A percentile compares a stretch with the other conserved stretches of the same genome.
Evolutionary conservation across 1,284 basidiomycete species (phyloP).

Genomic region (Hymenochaete sp.): DNA sequence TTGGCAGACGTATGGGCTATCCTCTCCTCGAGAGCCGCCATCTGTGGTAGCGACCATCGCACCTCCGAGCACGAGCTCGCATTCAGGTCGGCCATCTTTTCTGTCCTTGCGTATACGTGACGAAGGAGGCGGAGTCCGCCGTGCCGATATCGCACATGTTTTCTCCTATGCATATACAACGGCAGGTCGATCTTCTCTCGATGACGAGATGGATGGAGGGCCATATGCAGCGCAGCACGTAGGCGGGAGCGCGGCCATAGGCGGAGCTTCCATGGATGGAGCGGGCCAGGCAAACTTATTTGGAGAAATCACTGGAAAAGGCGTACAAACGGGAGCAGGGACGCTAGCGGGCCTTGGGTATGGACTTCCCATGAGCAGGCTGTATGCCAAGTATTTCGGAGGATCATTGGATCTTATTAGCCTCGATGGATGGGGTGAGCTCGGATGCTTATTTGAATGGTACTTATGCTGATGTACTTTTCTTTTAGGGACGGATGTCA

Average conservation of each 20-base stretch:
- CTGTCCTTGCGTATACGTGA: slow-evolving; percentile 77
- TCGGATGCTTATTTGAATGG: background rate
- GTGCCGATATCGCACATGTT: slow-evolving; percentile 65
- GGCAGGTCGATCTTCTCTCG: slow-evolving; percentile 32
- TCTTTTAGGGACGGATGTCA: slow-evolving; percentile 60
- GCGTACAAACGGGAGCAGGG: slow-evolving; percentile 64
- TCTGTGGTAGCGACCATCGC: slow-evolving; percentile 70
- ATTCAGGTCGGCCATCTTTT: slow-evolving; percentile 35
- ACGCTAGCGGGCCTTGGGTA: slow-evolving; percentile 80
- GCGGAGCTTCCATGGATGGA: slow-evolving; percentile 27
- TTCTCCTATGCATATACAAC: slow-evolving; percentile 92
- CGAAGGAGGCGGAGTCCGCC: slow-evolving; percentile 77
- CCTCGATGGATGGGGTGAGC: slow-evolving; percentile 72
- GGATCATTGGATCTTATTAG: slow-evolving; percentile 70
- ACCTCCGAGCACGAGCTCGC: slow-evolving; percentile 36
- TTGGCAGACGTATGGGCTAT: slow-evolving; percentile 33
- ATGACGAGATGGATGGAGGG: slow-evolving; percentile 46
- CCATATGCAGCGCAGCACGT: slow-evolving; percentile 68
- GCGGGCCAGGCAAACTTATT: slow-evolving; percentile 54
- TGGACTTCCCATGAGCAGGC: slow-evolving; percentile 75
- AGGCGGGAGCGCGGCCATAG: slow-evolving; percentile 58
- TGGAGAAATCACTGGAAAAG: slow-evolving; percentile 66
- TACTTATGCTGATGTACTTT: slow-evolving; percentile 3
- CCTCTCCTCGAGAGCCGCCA: slow-evolving; percentile 36
- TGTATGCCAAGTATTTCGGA: slow-evolving; percentile 77